These are phyloP conservation scores for Bromus sterilis DNA, from an alignment of 176 grass and related monocot species.

Conservation along the genomic window DNA sequence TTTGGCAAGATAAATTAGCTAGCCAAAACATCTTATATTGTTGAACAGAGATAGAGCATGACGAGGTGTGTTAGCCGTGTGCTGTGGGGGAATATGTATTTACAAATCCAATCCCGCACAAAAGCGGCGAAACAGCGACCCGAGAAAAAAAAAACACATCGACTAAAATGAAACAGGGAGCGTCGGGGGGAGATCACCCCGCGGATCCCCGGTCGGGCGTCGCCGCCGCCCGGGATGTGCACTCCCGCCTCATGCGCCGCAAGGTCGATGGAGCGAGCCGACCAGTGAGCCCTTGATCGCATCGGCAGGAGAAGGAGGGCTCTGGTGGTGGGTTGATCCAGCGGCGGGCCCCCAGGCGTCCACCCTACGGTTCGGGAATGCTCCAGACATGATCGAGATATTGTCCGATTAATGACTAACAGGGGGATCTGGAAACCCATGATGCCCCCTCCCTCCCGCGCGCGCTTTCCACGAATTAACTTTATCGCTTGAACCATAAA, in stretches of 20 bases:
- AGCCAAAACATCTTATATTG: no score
- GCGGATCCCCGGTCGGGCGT: slow-evolving; percentile 20
- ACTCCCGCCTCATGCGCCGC: no score
- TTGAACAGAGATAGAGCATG: no score
- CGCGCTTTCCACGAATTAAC: no score
- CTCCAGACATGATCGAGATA: no score
- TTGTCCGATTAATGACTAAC: no score
- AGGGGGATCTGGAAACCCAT: no score
- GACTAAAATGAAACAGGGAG: not conserved
- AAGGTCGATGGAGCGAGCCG: no score
- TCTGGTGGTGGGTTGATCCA: slow-evolving; percentile 26
- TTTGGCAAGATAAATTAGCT: no score
- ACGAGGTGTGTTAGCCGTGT: not conserved
- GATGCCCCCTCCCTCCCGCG: no score
- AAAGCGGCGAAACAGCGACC: not conserved
- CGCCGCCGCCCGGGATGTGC: slow-evolving; percentile 35
- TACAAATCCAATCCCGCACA: slow-evolving; percentile 21
- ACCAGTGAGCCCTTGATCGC: slow-evolving; percentile 23
- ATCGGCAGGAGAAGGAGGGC: not conserved
- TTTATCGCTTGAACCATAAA: no score
- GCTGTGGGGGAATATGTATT: not conserved
- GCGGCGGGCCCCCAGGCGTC: slow-evolving; percentile 42
- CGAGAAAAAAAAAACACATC: not conserved
- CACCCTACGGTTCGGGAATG: no score
- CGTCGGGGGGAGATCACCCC: not conserved